phyloP scores from a whole-genome alignment of 2,329 filamentous ascomycete species.

The Hymenoscyphus infarciens region DNA sequence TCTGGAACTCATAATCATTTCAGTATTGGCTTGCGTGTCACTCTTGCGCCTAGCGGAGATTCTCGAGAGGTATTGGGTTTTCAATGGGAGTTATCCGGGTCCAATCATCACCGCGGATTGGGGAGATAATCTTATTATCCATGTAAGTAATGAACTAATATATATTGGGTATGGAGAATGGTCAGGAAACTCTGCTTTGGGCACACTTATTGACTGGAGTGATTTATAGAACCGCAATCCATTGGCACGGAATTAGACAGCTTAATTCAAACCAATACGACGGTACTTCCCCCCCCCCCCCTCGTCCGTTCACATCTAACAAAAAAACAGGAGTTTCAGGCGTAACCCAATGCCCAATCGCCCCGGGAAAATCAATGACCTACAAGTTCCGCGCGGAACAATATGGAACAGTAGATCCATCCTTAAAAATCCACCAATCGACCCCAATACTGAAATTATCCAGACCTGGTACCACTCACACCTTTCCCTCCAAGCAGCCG shows the following conservation, averaged over 20 bases:
- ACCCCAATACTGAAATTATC: constrained; percentile 30
- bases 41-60: constrained; percentile 35
- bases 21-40: constrained; percentile 18
- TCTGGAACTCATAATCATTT: not conserved
- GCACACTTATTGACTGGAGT: constrained; percentile 22
- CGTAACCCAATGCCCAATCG: constrained; percentile 10
- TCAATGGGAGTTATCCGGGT: constrained; percentile 13
- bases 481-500: constrained; percentile 9
- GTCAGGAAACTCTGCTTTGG: not conserved
- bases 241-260: constrained; percentile 47
- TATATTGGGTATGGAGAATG: constrained; percentile 37
- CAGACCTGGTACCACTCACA: constrained; percentile 45
- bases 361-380: constrained; percentile 8
- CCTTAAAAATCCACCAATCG: constrained; percentile 42
- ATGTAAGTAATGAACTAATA: constrained; percentile 42
- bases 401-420: constrained; percentile 40
- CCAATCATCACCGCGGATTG: constrained; percentile 9
- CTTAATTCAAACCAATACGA: constrained; percentile 19
- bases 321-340: constrained; percentile 18
- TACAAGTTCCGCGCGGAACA: constrained; percentile 21
- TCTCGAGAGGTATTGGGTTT: constrained; percentile 48
- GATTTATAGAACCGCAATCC: constrained; percentile 46
- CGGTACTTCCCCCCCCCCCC: constrained; percentile 14
- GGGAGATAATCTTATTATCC: not conserved
- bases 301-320: too few relatives aligned